These are phyloP conservation scores for Penicillium robsamsonii DNA, from an alignment of 495 filamentous ascomycete genomes.

Conservation along the genomic window DNA sequence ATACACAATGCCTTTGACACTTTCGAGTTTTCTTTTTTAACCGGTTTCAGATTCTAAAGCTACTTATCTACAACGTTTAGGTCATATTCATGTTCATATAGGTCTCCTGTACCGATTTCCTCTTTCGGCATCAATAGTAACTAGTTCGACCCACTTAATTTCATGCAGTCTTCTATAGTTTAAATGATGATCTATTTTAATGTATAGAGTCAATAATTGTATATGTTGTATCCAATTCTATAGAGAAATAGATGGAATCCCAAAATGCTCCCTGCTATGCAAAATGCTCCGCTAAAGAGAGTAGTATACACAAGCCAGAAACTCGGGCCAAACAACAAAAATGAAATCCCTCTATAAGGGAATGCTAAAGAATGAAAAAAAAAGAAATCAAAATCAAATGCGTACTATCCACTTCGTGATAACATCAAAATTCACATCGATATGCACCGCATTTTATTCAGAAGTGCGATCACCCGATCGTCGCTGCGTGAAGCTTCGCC, in stretches of 20 bases:
- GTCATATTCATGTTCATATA: too few relatives aligned
- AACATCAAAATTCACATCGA: conserved; percentile 13
- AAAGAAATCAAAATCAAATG: conserved; percentile 16
- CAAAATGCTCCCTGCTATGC: conserved; percentile 32
- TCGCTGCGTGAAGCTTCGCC: conserved; percentile 79
- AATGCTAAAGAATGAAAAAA: conserved; percentile 8
- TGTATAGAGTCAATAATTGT: not conserved
- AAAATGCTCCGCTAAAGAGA: conserved; percentile 21
- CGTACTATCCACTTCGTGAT: conserved; percentile 14
- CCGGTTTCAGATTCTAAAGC: not conserved
- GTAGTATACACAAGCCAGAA: conserved; percentile 24
- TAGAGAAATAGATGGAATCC: conserved; percentile 6
- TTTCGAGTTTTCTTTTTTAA: not conserved
- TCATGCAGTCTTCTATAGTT: conserved; percentile 18
- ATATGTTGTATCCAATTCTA: conserved; percentile 1
- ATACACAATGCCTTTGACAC: not conserved
- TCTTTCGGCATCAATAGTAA: conserved; percentile 10
- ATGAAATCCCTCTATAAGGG: conserved; percentile 3
- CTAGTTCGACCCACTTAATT: conserved; percentile 27
- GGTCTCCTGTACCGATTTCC: not conserved
- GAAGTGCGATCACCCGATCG: conserved; percentile 42
- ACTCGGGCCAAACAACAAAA: conserved; percentile 4
- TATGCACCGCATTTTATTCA: conserved; percentile 12
- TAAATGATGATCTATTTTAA: not conserved
- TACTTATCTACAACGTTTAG: too few relatives aligned